Percentiles rank a stretch among this genome's conserved stretches.
These are phyloP conservation scores for Chaetoscypha palmicola DNA, from an alignment of 2,329 filamentous ascomycete species.

Conservation along the genomic window DNA sequence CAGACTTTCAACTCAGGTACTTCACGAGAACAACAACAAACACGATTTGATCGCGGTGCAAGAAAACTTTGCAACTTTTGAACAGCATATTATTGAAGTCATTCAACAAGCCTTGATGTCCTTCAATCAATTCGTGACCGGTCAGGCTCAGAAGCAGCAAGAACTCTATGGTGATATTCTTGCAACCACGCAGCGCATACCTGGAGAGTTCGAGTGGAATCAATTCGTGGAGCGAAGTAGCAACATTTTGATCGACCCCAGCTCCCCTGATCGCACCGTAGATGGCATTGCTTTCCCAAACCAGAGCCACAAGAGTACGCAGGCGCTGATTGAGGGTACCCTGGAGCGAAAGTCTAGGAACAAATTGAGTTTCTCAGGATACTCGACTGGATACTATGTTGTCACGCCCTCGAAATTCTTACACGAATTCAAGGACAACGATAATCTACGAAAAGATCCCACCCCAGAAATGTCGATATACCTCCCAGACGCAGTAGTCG, in stretches of 20 bases:
- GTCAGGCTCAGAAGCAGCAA: conserved; percentile 75
- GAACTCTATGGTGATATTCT: conserved; percentile 81
- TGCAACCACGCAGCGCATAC: conserved; percentile 66
- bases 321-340: conserved; percentile 77
- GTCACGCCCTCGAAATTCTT: conserved; percentile 82
- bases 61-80: conserved; percentile 80
- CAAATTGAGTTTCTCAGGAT: conserved; percentile 67
- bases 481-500: conserved; percentile 81
- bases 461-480: conserved; percentile 84
- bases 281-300: conserved; percentile 78
- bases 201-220: conserved; percentile 85
- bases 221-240: conserved; percentile 69
- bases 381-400: conserved; percentile 79
- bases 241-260: conserved; percentile 70
- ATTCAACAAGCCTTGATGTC: conserved; percentile 76
- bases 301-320: conserved; percentile 72
- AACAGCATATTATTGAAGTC: conserved; percentile 75
- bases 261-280: conserved; percentile 64
- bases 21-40: conserved; percentile 92
- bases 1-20: conserved; percentile 81
- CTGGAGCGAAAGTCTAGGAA: conserved; percentile 89
- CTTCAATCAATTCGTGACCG: conserved; percentile 73
- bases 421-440: conserved; percentile 94
- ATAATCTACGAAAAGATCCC: conserved; percentile 63
- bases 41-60: conserved; percentile 91